Evolutionary conservation across 1,139 yeast species (phyloP), one percentile per base, ranked within the genome.

Genomic region (Kodamaea fungicola): DNA sequence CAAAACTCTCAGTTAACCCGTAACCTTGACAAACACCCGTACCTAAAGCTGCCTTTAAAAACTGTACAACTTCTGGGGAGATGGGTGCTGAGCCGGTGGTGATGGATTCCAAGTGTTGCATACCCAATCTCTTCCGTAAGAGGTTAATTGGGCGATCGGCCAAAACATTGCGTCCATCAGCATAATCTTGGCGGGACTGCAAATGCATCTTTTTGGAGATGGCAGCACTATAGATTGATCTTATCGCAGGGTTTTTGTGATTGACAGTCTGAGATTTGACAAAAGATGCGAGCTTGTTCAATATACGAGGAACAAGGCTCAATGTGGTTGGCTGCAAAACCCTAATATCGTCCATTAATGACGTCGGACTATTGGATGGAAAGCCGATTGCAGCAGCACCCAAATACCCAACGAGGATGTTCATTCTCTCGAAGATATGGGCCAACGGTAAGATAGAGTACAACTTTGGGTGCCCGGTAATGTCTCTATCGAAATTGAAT

Each of bases 371-470:
- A 7, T 59, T 52, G 42, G 61, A 70, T 2, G 77, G 76, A 54
- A 69, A 64, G 4, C 73, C 73, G 29, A 71, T 47, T 7, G 64
- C 55, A 10, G 56, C 45, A 25, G 69, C 72, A 30, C 44, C 32
- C 26, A 61, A 49, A n/a, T 40, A 76, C 48, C 50, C 55, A 32
- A 48, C 50, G n/a, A 51, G 43, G 24, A 62, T 38, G 25, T 55
- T 53, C 57, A 59, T 59, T 42, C 74, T 54, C 45, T 82, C 86
- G 52, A 75, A 82, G 43, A 83, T 83, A 55, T 83, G 90, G 2
- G 90, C 88, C 51, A 80, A 63, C 0, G 89, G 89, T 39, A 82
- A 67, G 55, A 79, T 77, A 22, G 47, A 39, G 37, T 45, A 48
- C 10, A 31, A 10, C 13, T 37, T 42, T 4, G 41, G 46, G 27